These are phyloP conservation scores for Helotiales sp. DNA, from an alignment of 2,329 filamentous ascomycete genomes.

Conservation along the genomic window DNA sequence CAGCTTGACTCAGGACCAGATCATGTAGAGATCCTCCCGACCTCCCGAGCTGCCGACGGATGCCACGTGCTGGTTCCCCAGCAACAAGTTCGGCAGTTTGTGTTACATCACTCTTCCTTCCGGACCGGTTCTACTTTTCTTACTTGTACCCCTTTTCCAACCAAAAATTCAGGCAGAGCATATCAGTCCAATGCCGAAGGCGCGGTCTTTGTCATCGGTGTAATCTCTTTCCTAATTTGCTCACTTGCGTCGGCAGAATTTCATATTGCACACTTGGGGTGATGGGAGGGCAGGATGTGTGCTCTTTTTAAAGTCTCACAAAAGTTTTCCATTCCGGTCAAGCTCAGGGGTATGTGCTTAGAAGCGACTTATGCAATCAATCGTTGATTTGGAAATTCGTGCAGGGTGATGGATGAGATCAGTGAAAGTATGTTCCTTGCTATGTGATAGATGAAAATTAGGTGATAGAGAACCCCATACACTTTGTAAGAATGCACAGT, in stretches of 20 bases:
- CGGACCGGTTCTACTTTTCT: conserved; percentile 8
- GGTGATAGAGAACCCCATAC: background rate
- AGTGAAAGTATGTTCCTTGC: background rate
- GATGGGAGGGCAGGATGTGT: conserved; percentile 17
- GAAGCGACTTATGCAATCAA: conserved; percentile 19
- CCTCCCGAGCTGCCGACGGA: background rate
- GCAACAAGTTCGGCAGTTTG: background rate
- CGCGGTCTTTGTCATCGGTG: conserved; percentile 4
- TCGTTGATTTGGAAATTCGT: conserved; percentile 17
- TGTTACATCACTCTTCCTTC: conserved; percentile 14
- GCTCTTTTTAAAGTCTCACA: conserved; percentile 14
- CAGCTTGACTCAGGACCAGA: conserved; percentile 93
- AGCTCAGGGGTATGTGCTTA: conserved; percentile 10
- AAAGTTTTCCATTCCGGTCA: conserved; percentile 19
- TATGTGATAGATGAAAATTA: background rate
- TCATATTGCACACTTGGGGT: conserved; percentile 2
- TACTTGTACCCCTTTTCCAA: conserved; percentile 17
- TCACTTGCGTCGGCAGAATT: background rate
- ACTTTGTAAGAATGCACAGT: background rate
- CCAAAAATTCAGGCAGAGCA: conserved; percentile 12
- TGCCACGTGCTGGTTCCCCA: background rate
- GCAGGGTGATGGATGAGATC: background rate
- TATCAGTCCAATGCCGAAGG: conserved; percentile 6
- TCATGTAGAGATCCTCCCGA: conserved; percentile 64
- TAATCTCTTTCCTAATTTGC: conserved; percentile 8